Percentiles rank a stretch among this genome's conserved stretches.
Conservation (phyloP, 345 rosid species). For the Salix caprea region DNA sequence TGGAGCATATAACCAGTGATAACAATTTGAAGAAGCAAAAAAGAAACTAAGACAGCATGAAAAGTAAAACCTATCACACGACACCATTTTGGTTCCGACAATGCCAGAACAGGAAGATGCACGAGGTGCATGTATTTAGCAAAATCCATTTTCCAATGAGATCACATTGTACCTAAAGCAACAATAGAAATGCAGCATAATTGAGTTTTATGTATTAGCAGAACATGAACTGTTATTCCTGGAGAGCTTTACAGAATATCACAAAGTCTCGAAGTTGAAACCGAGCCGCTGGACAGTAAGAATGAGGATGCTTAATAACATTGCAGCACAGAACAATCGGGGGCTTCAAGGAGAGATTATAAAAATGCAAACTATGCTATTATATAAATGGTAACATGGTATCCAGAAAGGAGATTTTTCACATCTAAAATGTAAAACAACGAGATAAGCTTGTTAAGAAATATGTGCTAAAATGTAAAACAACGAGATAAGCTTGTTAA, state of each 20-base stretch:
- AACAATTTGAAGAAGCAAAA: background rate
- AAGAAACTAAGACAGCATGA: background rate
- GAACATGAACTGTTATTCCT: background rate
- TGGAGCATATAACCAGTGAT: background rate
- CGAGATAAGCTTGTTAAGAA: background rate
- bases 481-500: background rate
- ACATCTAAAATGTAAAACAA: background rate
- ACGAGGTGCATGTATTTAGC: background rate
- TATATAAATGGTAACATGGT: background rate
- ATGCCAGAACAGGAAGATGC: background rate
- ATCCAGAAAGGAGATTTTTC: background rate
- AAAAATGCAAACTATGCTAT: background rate
- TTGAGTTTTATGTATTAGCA: background rate
- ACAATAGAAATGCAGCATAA: background rate
- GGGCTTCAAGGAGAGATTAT: background rate
- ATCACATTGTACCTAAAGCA: background rate
- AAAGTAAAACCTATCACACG: background rate
- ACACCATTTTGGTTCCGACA: background rate
- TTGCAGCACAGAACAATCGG: background rate
- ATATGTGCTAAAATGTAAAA: background rate
- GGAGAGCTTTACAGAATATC: background rate
- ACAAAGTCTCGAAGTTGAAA: too few relatives aligned
- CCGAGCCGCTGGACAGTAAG: too few relatives aligned
- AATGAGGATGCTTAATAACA: background rate
- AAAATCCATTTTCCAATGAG: background rate